These are phyloP conservation scores for Entelexis paramagnoliae DNA, from an alignment of 1,139 yeast genomes.

Conservation along the genomic window DNA sequence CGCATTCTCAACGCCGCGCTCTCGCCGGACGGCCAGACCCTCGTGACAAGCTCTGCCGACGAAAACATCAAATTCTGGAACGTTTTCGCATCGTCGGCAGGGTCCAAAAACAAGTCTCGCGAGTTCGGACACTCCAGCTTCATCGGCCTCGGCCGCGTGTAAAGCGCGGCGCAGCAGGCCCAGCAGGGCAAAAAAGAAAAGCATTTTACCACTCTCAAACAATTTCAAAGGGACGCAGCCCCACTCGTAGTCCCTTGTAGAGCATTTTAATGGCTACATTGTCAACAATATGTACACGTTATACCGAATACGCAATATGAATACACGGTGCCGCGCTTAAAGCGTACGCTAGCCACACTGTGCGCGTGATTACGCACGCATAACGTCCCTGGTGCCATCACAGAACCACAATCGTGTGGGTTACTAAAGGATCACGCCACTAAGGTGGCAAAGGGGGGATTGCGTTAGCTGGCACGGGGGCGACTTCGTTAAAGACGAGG, in stretches of 20 bases:
- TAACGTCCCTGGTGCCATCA: too few relatives aligned
- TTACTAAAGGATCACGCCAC: neutral
- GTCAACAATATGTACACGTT: too few relatives aligned
- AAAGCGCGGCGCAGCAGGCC: too few relatives aligned
- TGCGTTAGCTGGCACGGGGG: too few relatives aligned
- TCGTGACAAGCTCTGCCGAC: conserved; percentile 94
- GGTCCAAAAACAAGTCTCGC: neutral
- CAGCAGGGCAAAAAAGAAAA: too few relatives aligned
- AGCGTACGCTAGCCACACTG: too few relatives aligned
- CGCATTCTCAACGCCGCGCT: conserved; percentile 74
- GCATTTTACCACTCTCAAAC: neutral
- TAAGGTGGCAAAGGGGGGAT: neutral
- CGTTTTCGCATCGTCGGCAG: conserved; percentile 48
- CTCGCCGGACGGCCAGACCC: conserved; percentile 80
- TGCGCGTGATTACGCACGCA: too few relatives aligned
- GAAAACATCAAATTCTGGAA: conserved; percentile 95
- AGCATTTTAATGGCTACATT: too few relatives aligned
- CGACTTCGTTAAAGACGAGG: too few relatives aligned
- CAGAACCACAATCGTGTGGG: neutral
- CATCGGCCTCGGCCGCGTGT: conserved; percentile 6
- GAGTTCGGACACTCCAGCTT: conserved; percentile 1
- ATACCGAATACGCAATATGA: neutral
- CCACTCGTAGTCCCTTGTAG: too few relatives aligned
- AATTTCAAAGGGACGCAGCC: too few relatives aligned
- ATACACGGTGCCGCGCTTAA: neutral